Base-by-base conservation (phyloP, 2,329 filamentous ascomycete genomes). In the Xylariaceae sp. region DNA sequence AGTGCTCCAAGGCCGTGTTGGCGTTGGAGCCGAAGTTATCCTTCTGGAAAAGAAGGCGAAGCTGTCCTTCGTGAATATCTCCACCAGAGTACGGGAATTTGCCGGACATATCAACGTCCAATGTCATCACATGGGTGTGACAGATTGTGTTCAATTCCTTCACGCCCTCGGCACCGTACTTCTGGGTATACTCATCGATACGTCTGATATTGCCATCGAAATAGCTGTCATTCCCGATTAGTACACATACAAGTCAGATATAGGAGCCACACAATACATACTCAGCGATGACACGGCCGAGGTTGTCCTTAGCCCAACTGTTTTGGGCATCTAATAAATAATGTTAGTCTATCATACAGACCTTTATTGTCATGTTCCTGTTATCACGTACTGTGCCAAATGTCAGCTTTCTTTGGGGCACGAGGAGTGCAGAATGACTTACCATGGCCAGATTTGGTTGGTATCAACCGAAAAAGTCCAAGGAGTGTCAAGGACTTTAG, bases 381-480 rank as follows among this genome's bases (percentile, higher is more conserved):
- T n/a, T n/a, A n/a, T n/a, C n/a, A n/a, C n/a, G n/a, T n/a, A n/a
- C n/a, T n/a, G n/a, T n/a, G n/a, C n/a, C n/a, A n/a, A n/a, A n/a
- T n/a, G n/a, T n/a, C n/a, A n/a, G n/a, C n/a, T n/a, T n/a, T n/a
- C n/a, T n/a, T n/a, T n/a, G n/a, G n/a, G n/a, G n/a, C n/a, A n/a
- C n/a, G n/a, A n/a, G n/a, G n/a, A n/a, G n/a, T n/a, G n/a, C n/a
- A n/a, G n/a, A n/a, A n/a, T n/a, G n/a, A n/a, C n/a, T n/a, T n/a
- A n/a, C n/a, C n/a, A 77, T 8, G 74, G 68, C 50, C 64, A 77
- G 51, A 80, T 60, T 36, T 67, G 67, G 39, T 63, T 64, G 17
- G 72, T 69, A 50, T 74, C 67, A 54, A 75, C 65, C 6, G 76
- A 69, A 23, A 77, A 62, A 5, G 69, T 76, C 76, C 76, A 80